These are phyloP conservation scores for Austroboletus niveus DNA, from an alignment of 1,284 basidiomycete genomes.

Conservation along the genomic window DNA sequence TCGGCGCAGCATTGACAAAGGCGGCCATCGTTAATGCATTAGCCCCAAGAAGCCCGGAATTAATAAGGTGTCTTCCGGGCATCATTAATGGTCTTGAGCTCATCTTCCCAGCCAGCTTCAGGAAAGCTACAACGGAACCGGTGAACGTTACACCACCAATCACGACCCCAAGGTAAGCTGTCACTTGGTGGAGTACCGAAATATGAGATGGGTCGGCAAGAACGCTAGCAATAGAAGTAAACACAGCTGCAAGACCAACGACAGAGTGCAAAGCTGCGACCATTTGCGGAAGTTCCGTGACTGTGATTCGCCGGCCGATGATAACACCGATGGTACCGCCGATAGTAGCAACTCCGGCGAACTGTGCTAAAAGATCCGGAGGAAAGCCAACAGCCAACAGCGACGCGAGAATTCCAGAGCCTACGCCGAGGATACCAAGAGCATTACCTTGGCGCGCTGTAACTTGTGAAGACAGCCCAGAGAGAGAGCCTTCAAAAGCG, in stretches of 20 bases:
- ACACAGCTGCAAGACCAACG: constrained; percentile 81
- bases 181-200: constrained; percentile 71
- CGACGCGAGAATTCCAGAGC: constrained; percentile 76
- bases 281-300: constrained; percentile 83
- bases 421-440: constrained; percentile 81
- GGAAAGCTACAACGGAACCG: constrained; percentile 84
- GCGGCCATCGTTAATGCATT: constrained; percentile 73
- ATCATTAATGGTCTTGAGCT: constrained; percentile 68
- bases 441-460: constrained; percentile 81
- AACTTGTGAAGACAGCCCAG: constrained; percentile 69
- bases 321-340: constrained; percentile 67
- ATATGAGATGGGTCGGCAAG: constrained; percentile 64
- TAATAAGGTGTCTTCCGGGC: constrained; percentile 75
- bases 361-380: constrained; percentile 70
- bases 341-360: constrained; percentile 69
- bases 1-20: constrained; percentile 68
- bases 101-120: constrained; percentile 81
- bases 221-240: constrained; percentile 80
- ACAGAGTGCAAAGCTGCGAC: constrained; percentile 75
- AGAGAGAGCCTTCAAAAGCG: constrained; percentile 57
- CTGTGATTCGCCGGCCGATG: constrained; percentile 78
- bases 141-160: constrained; percentile 80
- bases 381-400: constrained; percentile 80
- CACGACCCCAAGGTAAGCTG: constrained; percentile 82
- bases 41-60: constrained; percentile 62